Conservation (phyloP, 345 rosid species). For the Psidium friedrichsthalianum region DNA sequence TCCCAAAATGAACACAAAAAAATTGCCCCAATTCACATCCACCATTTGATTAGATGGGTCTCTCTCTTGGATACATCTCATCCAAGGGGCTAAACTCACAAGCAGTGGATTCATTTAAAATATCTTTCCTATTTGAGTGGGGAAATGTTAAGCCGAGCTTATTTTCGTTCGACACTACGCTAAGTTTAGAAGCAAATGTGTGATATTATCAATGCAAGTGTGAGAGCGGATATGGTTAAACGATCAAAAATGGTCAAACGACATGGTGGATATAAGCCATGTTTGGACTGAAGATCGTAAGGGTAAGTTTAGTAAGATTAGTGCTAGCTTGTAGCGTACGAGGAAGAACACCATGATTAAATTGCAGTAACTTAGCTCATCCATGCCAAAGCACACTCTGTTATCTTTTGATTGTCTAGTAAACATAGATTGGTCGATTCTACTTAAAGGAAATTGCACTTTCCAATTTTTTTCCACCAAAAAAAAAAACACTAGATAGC, state of each 20-base stretch:
- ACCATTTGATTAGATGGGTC: background rate
- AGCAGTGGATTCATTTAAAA: background rate
- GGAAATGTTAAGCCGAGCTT: background rate
- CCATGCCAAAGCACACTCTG: background rate
- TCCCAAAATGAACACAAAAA: too few species aligned
- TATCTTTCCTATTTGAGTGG: background rate
- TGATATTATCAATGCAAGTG: background rate
- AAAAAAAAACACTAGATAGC: too few species aligned
- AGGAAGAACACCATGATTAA: background rate
- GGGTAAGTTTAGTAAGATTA: background rate
- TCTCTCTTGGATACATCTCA: background rate
- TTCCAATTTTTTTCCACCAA: background rate
- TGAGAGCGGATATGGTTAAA: background rate
- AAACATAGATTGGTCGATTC: background rate
- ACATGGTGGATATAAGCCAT: background rate
- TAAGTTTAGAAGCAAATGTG: background rate
- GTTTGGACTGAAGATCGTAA: background rate
- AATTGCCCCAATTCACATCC: background rate
- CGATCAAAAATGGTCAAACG: background rate
- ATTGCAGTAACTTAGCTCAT: background rate
- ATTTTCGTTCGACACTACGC: background rate
- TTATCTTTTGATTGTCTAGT: background rate
- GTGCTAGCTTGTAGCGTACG: background rate
- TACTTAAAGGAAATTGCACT: background rate
- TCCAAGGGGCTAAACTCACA: background rate